A percentile compares a stretch with the other conserved stretches of the same genome.
phyloP scores from a whole-genome alignment of 805 yeast genomes.

The Limtongia smithiae region DNA sequence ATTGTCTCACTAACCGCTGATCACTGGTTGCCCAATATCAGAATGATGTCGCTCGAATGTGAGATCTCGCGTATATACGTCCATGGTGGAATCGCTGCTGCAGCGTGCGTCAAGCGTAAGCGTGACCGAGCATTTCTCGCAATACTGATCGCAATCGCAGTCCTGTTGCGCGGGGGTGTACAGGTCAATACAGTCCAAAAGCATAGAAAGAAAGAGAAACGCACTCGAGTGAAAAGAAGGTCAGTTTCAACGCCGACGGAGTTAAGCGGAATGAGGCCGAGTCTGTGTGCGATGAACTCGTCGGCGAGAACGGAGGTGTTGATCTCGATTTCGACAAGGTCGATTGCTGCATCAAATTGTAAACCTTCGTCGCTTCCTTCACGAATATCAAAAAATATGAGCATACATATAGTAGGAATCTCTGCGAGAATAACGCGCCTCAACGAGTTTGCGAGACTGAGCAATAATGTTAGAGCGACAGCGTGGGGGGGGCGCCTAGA shows the following conservation, averaged over 20 bases:
- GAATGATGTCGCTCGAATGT: conserved; percentile 44
- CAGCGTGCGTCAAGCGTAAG: conserved; percentile 83
- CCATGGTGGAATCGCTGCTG: conserved; percentile 81
- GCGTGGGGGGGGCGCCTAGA: too few species aligned
- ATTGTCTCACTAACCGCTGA: conserved; percentile 38
- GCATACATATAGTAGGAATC: conserved; percentile 74
- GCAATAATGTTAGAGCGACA: too few species aligned
- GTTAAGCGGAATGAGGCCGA: conserved; percentile 87
- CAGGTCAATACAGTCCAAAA: not conserved
- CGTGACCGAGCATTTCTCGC: conserved; percentile 90
- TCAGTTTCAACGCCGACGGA: conserved; percentile 73
- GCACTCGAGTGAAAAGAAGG: conserved; percentile 27
- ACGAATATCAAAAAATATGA: not conserved
- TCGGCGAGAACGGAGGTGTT: conserved; percentile 96
- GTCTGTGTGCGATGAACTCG: conserved; percentile 90
- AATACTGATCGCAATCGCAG: conserved; percentile 96
- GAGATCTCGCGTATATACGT: conserved; percentile 82
- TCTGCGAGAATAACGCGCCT: conserved; percentile 92
- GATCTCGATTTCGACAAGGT: conserved; percentile 86
- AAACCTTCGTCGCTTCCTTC: too few species aligned
- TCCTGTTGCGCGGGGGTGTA: conserved; percentile 42
- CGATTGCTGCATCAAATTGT: too few species aligned
- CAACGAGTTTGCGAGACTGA: conserved; percentile 74
- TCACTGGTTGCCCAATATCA: conserved; percentile 73
- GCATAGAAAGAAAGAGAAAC: not conserved